These are phyloP conservation scores for Trichophyton schoenleinii DNA, from an alignment of 2,329 filamentous ascomycete species.

Conservation along the genomic window DNA sequence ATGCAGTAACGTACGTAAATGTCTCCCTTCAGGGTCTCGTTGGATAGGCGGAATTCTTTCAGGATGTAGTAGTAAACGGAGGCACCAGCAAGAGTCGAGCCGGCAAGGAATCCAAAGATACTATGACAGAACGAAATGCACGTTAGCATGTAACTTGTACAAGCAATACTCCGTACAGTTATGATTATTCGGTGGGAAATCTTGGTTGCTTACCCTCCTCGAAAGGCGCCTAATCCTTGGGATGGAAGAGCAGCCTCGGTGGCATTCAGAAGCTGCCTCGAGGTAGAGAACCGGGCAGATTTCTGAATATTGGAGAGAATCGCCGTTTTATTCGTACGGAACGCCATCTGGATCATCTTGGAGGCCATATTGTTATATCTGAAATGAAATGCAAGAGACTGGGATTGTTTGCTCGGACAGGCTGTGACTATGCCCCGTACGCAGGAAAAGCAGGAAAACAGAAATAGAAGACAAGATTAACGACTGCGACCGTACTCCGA, in stretches of 20 bases:
- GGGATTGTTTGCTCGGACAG: background rate
- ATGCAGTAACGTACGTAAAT: constrained; percentile 63
- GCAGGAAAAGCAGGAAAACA: background rate
- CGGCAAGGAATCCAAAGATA: constrained; percentile 81
- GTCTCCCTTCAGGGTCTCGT: constrained; percentile 86
- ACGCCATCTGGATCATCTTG: background rate
- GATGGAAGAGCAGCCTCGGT: constrained; percentile 37
- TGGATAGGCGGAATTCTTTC: constrained; percentile 84
- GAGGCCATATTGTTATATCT: background rate
- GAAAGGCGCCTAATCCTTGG: constrained; percentile 57
- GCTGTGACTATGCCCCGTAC: background rate
- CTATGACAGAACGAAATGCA: constrained; percentile 36
- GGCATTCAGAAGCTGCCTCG: constrained; percentile 24
- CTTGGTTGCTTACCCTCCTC: constrained; percentile 50
- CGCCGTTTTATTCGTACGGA: background rate
- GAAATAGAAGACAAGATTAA: background rate
- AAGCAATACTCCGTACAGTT: background rate
- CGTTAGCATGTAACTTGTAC: constrained; percentile 1
- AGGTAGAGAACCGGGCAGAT: constrained; percentile 24
- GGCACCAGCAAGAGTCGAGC: constrained; percentile 63
- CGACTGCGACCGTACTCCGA: background rate
- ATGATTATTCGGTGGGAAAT: background rate
- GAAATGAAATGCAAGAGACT: background rate
- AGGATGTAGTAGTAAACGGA: constrained; percentile 87
- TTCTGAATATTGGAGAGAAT: background rate